Evolutionary conservation across 805 yeast genomes (phyloP), one percentile per base, ranked within the genome.

Genomic region (Yarrowia porcina): DNA sequence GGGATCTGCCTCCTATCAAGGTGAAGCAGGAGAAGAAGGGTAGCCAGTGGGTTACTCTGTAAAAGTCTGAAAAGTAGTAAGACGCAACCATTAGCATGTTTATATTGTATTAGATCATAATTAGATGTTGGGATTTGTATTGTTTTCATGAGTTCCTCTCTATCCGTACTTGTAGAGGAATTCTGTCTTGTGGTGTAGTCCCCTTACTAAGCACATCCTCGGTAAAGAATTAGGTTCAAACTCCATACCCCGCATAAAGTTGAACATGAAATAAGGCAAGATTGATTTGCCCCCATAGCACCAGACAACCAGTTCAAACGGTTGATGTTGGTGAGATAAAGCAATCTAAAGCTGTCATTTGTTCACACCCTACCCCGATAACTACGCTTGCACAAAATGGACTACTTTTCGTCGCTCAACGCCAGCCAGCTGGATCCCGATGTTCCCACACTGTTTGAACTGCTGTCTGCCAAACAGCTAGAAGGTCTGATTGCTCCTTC

Each of bases 371-470:
- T 17, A 32, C 6, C 3, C 11, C 17, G 35, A 3, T 13, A 13
- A 15, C n/a, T 15, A 4, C 7, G 7, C 36, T 32, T 28, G 32
- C 21, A 8, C 18, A 32, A 18, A 13, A 88, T 89, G 96, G 93
- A 88, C 72, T 89, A 86, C 76, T 89, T 87, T 72, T 84, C 92
- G 2, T 83, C 91, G 1, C 77, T 90, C 50, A 90, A 89, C 73
- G 89, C 96, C 2, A 79, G 90, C 30, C 83, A 87, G 50, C 75
- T 90, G 66, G 92, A 89, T 69, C 79, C 86, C 1, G 86, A 83
- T 61, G 80, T 86, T 2, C 98, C 98, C 0, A 91, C 97, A 0
- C 77, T 93, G 2, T 93, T 92, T 73, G 99, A 93, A 77, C 81
- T 93, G 56, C 77, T 90, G 12, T 90, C 97, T 0, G 83, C 96